Evolutionary conservation across 1,139 yeast species (phyloP).

Genomic region (Suhomyces wounanorum): DNA sequence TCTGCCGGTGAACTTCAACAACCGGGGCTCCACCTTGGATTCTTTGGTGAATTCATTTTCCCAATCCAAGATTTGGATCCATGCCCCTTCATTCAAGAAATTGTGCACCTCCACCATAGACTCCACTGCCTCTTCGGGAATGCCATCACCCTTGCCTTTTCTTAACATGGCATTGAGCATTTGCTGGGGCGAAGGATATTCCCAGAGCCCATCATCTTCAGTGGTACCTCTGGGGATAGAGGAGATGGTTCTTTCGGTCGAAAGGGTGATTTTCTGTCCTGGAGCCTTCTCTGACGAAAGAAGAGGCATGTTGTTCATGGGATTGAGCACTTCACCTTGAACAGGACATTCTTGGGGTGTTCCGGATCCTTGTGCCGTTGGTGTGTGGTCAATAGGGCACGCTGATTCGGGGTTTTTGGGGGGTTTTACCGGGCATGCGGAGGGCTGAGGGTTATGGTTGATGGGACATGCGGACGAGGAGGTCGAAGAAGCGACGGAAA

Average conservation of each 20-base stretch:
- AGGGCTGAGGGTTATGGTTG: slow-evolving; percentile 6
- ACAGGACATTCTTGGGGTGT: slow-evolving; percentile 24
- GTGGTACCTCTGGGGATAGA: slow-evolving; percentile 82
- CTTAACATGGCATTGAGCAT: slow-evolving; percentile 97
- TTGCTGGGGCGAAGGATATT: slow-evolving; percentile 98
- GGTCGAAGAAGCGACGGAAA: slow-evolving; percentile 6
- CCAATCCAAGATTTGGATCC: slow-evolving; percentile 95
- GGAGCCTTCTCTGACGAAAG: slow-evolving; percentile 70
- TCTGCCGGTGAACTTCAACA: slow-evolving; percentile 86
- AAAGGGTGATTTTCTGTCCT: slow-evolving; percentile 75
- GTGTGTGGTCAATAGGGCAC: slow-evolving; percentile 21
- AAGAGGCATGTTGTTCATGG: slow-evolving; percentile 88
- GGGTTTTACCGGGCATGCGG: slow-evolving; percentile 31
- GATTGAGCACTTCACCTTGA: slow-evolving; percentile 53
- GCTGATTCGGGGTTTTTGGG: slow-evolving; percentile 20
- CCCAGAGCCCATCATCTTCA: slow-evolving; percentile 82
- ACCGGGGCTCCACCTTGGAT: slow-evolving; percentile 66
- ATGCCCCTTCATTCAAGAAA: slow-evolving; percentile 95
- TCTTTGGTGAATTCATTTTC: slow-evolving; percentile 60
- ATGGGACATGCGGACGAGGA: slow-evolving; percentile 13
- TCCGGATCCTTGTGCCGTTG: neutral
- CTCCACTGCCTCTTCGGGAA: slow-evolving; percentile 94
- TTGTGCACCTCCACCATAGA: slow-evolving; percentile 98
- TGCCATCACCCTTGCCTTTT: slow-evolving; percentile 83
- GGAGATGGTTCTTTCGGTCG: slow-evolving; percentile 82